phyloP scores from a whole-genome alignment of 2,329 filamentous ascomycete genomes.

The Macrophomina phaseolina region DNA sequence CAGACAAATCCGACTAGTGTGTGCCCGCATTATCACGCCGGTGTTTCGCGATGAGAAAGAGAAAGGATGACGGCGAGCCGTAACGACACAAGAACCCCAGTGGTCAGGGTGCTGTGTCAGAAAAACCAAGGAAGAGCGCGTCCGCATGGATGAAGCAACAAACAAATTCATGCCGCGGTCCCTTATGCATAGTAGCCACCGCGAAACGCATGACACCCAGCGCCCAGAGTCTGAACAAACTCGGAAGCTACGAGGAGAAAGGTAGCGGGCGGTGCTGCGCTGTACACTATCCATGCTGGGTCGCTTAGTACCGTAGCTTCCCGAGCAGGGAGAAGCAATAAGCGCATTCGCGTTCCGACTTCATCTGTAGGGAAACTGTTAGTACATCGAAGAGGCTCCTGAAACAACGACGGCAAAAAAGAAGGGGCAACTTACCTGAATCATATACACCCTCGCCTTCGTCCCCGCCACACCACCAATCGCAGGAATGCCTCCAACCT shows the following conservation, averaged over 20 bases:
- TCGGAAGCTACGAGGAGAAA: neutral
- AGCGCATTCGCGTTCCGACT: slow-evolving; percentile 54
- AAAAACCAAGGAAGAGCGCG: neutral
- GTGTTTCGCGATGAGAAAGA: neutral
- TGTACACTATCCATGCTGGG: neutral
- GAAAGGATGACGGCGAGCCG: neutral
- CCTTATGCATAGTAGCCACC: too few relatives aligned
- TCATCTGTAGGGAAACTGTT: slow-evolving; percentile 41
- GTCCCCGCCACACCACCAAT: slow-evolving; percentile 63
- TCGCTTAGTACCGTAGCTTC: slow-evolving; percentile 53
- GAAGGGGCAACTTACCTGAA: slow-evolving; percentile 54
- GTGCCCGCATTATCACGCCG: neutral
- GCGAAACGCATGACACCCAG: neutral
- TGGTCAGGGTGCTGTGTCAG: neutral
- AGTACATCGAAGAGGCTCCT: slow-evolving; percentile 1
- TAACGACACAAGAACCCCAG: neutral
- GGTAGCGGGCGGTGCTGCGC: neutral
- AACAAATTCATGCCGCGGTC: neutral
- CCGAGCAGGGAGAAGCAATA: slow-evolving; percentile 57
- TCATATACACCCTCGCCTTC: slow-evolving; percentile 67
- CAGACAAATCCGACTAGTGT: neutral
- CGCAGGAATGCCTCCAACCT: slow-evolving; percentile 65
- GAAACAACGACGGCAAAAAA: neutral
- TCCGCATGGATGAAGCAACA: neutral
- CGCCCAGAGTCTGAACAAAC: neutral